These are phyloP conservation scores for Eimeria necatrix DNA, from an alignment of 169 alveolate genomes.

Conservation along the genomic window DNA sequence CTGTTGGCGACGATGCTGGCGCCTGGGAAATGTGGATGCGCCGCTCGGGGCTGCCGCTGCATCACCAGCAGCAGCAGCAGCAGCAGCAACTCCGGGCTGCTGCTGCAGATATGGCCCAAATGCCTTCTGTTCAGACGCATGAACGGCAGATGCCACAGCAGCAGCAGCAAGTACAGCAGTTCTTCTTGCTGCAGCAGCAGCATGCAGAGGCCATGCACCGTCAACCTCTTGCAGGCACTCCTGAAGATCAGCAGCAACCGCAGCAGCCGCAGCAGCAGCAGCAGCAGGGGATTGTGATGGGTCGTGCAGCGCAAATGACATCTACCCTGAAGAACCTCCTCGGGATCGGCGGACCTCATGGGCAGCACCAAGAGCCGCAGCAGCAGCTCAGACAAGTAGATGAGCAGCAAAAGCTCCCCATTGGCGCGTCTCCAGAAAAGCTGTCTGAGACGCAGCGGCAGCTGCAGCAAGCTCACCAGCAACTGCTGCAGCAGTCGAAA, in stretches of 20 bases:
- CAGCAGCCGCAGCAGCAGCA: constrained; percentile 18
- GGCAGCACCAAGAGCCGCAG: constrained; percentile 42
- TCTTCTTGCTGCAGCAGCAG: constrained; percentile 44
- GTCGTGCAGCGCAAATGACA: constrained; percentile 65
- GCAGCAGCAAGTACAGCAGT: constrained; percentile 35
- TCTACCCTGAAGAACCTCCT: constrained; percentile 57
- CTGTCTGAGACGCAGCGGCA: constrained; percentile 57
- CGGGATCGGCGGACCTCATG: constrained; percentile 60
- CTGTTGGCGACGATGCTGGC: constrained; percentile 35
- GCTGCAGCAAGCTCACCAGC: constrained; percentile 55
- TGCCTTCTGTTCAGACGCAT: constrained; percentile 2
- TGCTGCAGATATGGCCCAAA: constrained; percentile 31
- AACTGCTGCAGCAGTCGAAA: neutral
- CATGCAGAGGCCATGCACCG: constrained; percentile 33
- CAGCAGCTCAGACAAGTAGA: constrained; percentile 22
- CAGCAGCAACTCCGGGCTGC: constrained; percentile 48
- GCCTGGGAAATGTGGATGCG: constrained; percentile 70
- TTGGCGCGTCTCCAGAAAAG: neutral
- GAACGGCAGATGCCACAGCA: constrained; percentile 30
- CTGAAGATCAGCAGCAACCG: neutral
- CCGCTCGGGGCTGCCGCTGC: constrained; percentile 50
- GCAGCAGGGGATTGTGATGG: constrained; percentile 13
- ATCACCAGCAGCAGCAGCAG: constrained; percentile 60
- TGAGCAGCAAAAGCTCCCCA: constrained; percentile 13
- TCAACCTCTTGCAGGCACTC: neutral